Percentiles rank a stretch among this genome's conserved stretches.
phyloP scores from a whole-genome alignment of 305 asterid genomes.

The Stenogyne calaminthoides region DNA sequence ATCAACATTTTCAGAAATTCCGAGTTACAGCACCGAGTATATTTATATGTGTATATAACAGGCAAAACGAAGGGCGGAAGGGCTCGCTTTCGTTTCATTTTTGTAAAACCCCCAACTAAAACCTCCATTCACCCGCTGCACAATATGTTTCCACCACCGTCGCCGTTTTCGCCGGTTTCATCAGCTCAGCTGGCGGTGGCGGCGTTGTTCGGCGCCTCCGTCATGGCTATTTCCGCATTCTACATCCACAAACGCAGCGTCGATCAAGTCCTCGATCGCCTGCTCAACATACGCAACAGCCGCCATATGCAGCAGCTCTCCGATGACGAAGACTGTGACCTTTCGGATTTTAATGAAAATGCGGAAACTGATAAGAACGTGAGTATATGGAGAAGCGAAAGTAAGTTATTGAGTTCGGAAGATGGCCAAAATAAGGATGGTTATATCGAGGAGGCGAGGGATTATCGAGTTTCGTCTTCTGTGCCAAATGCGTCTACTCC shows the following conservation, averaged over 20 bases:
- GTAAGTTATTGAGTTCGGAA: conserved; percentile 30
- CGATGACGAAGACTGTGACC: conserved; percentile 38
- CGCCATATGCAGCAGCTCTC: conserved; percentile 28
- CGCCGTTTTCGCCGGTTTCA: conserved; percentile 44
- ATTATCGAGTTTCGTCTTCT: conserved; percentile 54
- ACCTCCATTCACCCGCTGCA: conserved; percentile 19
- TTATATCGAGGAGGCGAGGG: conserved; percentile 34
- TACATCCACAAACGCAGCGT: conserved; percentile 89
- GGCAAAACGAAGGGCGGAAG: not conserved
- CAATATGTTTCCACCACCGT: conserved; percentile 43
- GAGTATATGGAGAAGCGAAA: conserved; percentile 36
- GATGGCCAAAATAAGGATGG: conserved; percentile 32
- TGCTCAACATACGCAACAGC: conserved; percentile 67
- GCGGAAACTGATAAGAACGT: conserved; percentile 35
- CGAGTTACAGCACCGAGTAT: not conserved
- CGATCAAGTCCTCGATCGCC: conserved; percentile 84
- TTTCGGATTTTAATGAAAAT: conserved; percentile 30
- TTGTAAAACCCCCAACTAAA: conserved; percentile 36
- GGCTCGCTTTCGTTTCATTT: not conserved
- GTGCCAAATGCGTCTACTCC: conserved; percentile 50
- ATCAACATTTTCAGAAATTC: not conserved
- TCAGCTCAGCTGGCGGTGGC: conserved; percentile 71
- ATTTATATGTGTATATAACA: not conserved
- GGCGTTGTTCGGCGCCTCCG: conserved; percentile 93
- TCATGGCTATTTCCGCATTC: conserved; percentile 88